A percentile compares a stretch with the other conserved stretches of the same genome.
These are phyloP conservation scores for Jamesozyma jinghongensis DNA, from an alignment of 805 yeast genomes.

Conservation along the genomic window DNA sequence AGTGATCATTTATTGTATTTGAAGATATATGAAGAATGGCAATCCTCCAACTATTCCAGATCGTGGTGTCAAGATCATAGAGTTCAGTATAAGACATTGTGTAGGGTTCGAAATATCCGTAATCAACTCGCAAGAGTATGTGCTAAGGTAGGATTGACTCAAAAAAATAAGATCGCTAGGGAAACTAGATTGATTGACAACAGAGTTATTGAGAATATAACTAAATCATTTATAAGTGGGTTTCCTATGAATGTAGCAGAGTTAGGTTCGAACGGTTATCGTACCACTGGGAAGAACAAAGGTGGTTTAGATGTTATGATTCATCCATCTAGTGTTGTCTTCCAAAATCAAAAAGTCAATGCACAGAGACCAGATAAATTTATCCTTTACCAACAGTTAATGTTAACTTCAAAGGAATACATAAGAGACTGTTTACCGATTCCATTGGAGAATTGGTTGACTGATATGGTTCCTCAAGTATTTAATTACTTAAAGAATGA, in stretches of 20 bases:
- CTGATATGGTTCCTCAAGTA: slow-evolving; percentile 64
- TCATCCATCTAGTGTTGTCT: slow-evolving; percentile 79
- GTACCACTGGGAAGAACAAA: slow-evolving; percentile 30
- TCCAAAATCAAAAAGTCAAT: slow-evolving; percentile 27
- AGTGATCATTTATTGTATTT: slow-evolving; percentile 75
- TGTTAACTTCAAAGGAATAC: slow-evolving; percentile 78
- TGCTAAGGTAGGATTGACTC: slow-evolving; percentile 26
- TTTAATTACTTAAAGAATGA: slow-evolving; percentile 10
- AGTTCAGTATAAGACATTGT: slow-evolving; percentile 64
- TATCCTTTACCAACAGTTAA: slow-evolving; percentile 73
- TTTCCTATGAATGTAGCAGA: slow-evolving; percentile 28
- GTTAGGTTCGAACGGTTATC: slow-evolving; percentile 23
- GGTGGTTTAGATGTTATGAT: slow-evolving; percentile 65
- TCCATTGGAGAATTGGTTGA: slow-evolving; percentile 61
- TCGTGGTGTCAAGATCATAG: slow-evolving; percentile 84
- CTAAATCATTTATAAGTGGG: slow-evolving; percentile 26
- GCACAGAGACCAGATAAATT: slow-evolving; percentile 65
- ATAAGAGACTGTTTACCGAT: slow-evolving; percentile 74
- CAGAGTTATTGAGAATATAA: slow-evolving; percentile 2
- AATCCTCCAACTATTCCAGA: slow-evolving; percentile 50
- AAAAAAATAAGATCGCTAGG: slow-evolving; percentile 11
- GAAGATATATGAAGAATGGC: slow-evolving; percentile 74
- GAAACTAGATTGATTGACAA: background rate
- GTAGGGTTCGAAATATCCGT: slow-evolving; percentile 59
- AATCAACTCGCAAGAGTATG: slow-evolving; percentile 60